Conservation (phyloP, 805 yeast species). For the Starmerella apis region DNA sequence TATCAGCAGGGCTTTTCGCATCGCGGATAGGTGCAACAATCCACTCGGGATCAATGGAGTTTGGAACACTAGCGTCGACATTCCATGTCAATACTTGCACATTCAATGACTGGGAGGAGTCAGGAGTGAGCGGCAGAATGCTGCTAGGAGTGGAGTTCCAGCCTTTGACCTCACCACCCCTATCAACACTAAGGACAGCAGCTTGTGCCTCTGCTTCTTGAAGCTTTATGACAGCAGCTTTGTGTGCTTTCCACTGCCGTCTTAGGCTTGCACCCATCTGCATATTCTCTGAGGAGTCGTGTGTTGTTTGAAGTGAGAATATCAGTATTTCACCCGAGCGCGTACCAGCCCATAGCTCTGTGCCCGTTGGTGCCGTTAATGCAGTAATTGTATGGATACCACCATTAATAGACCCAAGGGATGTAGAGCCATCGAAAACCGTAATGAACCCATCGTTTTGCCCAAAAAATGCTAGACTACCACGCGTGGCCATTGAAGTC, state of each 20-base stretch:
- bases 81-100: constrained; percentile 36
- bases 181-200: constrained; percentile 12
- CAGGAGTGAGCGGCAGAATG: constrained; percentile 24
- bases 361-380: constrained; percentile 23
- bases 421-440: constrained; percentile 25
- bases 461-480: constrained; percentile 32
- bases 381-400: constrained; percentile 29
- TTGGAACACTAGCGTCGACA: constrained; percentile 34
- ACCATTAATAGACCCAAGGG: constrained; percentile 28
- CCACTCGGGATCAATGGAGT: constrained; percentile 26
- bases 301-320: constrained; percentile 24
- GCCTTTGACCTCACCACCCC: constrained; percentile 14
- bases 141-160: constrained; percentile 27
- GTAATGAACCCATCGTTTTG: constrained; percentile 35
- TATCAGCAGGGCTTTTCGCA: constrained; percentile 37
- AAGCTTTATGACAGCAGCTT: constrained; percentile 25
- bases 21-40: constrained; percentile 6
- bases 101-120: constrained; percentile 14
- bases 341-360: constrained; percentile 33
- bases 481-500: constrained; percentile 21
- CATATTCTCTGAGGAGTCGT: not conserved
- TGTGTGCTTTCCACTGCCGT: constrained; percentile 35
- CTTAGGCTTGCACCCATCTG: constrained; percentile 30
- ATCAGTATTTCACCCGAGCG: constrained; percentile 33
- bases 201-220: constrained; percentile 13